A percentile compares a stretch with the other conserved stretches of the same genome.
These are phyloP conservation scores for Suillus subaureus DNA, from an alignment of 768 basidiomycete genomes.

Conservation along the genomic window DNA sequence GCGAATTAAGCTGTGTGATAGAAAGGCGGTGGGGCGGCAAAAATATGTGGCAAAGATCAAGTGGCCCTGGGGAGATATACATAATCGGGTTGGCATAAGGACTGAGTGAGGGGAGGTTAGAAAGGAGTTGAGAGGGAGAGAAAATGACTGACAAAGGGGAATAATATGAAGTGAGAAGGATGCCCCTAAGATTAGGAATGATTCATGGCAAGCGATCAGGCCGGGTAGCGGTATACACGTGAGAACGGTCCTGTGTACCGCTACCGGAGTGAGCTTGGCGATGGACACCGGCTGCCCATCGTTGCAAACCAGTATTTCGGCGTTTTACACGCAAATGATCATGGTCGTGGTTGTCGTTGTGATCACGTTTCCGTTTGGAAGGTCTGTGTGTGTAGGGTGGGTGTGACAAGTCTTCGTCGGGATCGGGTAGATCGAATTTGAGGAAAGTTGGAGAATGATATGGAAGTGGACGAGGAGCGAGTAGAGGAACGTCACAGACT, in stretches of 20 bases:
- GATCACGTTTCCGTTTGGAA: conserved; percentile 55
- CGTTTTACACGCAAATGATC: conserved; percentile 24
- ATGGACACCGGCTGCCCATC: conserved; percentile 20
- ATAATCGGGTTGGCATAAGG: background rate
- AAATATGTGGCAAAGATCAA: conserved; percentile 1
- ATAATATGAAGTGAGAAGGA: background rate
- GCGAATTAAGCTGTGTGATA: conserved; percentile 4
- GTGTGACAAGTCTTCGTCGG: conserved; percentile 69
- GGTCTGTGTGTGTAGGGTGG: conserved; percentile 63
- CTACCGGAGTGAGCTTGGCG: conserved; percentile 15
- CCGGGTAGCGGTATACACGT: conserved; percentile 4
- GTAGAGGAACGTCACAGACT: conserved; percentile 67
- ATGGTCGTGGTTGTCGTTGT: conserved; percentile 19
- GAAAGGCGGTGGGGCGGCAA: background rate
- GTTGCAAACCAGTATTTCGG: conserved; percentile 24
- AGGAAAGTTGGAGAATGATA: conserved; percentile 72
- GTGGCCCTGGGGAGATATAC: background rate
- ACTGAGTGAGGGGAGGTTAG: background rate
- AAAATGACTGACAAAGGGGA: background rate
- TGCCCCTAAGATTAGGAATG: conserved; percentile 2
- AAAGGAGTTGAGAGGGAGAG: background rate
- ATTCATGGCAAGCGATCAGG: conserved; percentile 6
- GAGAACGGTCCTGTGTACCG: background rate
- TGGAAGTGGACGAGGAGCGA: conserved; percentile 69
- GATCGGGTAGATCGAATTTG: conserved; percentile 66